These are phyloP conservation scores for Cunninghamia lanceolata DNA, from an alignment of 75 land plant species.

Conservation along the genomic window DNA sequence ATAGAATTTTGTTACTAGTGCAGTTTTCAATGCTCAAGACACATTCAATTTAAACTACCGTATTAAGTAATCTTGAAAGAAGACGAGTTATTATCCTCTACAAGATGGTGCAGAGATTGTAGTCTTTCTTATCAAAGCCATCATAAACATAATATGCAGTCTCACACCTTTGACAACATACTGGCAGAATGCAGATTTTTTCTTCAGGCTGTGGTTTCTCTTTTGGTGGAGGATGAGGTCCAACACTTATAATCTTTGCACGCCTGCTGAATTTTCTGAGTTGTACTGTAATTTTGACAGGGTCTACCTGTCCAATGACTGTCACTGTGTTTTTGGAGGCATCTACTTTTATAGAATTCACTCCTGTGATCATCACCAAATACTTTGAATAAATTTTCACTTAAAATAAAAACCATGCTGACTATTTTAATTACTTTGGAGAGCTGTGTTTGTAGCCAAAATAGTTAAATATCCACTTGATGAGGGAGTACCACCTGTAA, in stretches of 20 bases:
- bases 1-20: too few species aligned
- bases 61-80: too few species aligned
- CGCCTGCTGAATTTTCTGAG: background rate
- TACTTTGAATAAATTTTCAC: background rate
- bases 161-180: background rate
- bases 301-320: background rate
- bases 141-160: background rate
- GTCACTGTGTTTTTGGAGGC: background rate
- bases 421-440: too few species aligned
- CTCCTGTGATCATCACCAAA: background rate
- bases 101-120: too few species aligned
- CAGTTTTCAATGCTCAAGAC: too few species aligned
- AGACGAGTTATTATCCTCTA: too few species aligned
- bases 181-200: background rate
- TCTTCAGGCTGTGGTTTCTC: too few species aligned
- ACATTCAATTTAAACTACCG: too few species aligned
- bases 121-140: background rate
- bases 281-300: background rate
- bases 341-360: background rate
- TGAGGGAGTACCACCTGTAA: too few species aligned
- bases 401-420: too few species aligned
- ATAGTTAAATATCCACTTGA: too few species aligned
- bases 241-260: background rate
- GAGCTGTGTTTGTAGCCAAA: too few species aligned
- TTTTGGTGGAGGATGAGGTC: background rate